phyloP scores from a whole-genome alignment of 805 yeast genomes.

The Komagataella phaffii region DNA sequence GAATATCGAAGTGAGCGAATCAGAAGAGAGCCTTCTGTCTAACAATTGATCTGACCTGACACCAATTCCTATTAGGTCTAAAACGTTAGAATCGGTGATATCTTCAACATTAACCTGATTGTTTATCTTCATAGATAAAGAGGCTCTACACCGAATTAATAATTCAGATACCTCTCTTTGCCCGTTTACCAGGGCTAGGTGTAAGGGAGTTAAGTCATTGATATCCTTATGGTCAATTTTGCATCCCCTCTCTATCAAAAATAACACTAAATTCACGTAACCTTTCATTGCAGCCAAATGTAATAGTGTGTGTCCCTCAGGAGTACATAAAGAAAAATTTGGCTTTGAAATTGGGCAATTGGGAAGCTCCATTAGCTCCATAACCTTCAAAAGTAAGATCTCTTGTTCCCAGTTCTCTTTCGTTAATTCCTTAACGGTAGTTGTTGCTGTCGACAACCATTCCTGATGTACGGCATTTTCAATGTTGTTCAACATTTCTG shows the following conservation, averaged over 20 bases:
- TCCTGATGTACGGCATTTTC: constrained; percentile 16
- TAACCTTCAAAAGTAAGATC: constrained; percentile 33
- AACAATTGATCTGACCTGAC: not conserved
- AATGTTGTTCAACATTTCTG: not conserved
- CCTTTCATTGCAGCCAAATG: constrained; percentile 79
- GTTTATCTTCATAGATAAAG: constrained; percentile 33
- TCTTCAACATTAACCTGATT: constrained; percentile 32
- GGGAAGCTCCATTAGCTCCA: constrained; percentile 48
- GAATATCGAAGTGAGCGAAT: constrained; percentile 11
- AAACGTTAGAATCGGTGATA: constrained; percentile 25
- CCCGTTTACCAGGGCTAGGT: constrained; percentile 72
- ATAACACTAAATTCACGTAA: constrained; percentile 44
- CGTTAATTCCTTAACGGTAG: constrained; percentile 33
- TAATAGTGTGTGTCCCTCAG: constrained; percentile 65
- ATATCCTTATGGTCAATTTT: constrained; percentile 61
- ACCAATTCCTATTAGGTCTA: constrained; percentile 16
- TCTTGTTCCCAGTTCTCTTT: constrained; percentile 32
- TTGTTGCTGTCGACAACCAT: constrained; percentile 42
- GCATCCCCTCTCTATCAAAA: constrained; percentile 50
- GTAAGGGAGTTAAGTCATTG: constrained; percentile 79
- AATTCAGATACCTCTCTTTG: constrained; percentile 50
- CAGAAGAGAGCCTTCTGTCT: constrained; percentile 13
- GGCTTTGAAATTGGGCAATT: constrained; percentile 48
- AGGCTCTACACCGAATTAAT: constrained; percentile 53
- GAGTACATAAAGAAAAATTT: constrained; percentile 71